phyloP scores from a whole-genome alignment of 352 stramenopile species.

The Globisporangium uncinulatum region DNA sequence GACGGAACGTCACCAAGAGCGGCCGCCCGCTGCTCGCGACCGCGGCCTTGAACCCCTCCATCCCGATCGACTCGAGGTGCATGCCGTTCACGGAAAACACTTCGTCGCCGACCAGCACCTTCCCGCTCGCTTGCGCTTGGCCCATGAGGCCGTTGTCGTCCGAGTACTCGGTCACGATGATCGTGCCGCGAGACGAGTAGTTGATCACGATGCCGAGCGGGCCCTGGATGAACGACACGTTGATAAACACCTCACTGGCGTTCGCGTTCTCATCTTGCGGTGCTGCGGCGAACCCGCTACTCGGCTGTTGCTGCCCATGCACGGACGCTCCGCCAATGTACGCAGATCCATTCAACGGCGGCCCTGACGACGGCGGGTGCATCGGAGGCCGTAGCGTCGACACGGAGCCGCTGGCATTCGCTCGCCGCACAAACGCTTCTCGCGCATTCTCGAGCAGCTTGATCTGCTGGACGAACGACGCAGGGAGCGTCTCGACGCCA shows the following conservation, averaged over 20 bases:
- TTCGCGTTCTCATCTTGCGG: constrained; percentile 1
- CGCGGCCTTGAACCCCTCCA: constrained; percentile 76
- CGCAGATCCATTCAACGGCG: constrained; percentile 3
- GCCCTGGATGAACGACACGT: constrained; percentile 65
- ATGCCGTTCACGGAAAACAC: constrained; percentile 75
- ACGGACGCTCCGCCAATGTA: constrained; percentile 1
- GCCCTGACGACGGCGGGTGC: not conserved
- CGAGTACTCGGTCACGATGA: constrained; percentile 81
- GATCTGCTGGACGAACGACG: constrained; percentile 73
- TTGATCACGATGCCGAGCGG: constrained; percentile 83
- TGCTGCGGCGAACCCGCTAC: not conserved
- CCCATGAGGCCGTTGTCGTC: constrained; percentile 59
- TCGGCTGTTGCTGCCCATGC: not conserved
- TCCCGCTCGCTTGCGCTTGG: constrained; percentile 66
- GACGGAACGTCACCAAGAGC: constrained; percentile 66
- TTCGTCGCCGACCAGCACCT: constrained; percentile 68
- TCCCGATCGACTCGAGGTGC: constrained; percentile 56
- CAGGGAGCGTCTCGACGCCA: constrained; percentile 48
- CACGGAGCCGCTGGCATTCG: constrained; percentile 3
- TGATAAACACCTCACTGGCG: constrained; percentile 29
- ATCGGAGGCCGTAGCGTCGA: constrained; percentile 9
- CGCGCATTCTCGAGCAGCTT: constrained; percentile 59
- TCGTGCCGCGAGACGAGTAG: constrained; percentile 59
- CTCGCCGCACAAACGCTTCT: constrained; percentile 25
- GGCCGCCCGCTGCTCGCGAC: constrained; percentile 58